Base-by-base conservation (phyloP, 176 grass and related monocot species). In the Avena atlantica region DNA sequence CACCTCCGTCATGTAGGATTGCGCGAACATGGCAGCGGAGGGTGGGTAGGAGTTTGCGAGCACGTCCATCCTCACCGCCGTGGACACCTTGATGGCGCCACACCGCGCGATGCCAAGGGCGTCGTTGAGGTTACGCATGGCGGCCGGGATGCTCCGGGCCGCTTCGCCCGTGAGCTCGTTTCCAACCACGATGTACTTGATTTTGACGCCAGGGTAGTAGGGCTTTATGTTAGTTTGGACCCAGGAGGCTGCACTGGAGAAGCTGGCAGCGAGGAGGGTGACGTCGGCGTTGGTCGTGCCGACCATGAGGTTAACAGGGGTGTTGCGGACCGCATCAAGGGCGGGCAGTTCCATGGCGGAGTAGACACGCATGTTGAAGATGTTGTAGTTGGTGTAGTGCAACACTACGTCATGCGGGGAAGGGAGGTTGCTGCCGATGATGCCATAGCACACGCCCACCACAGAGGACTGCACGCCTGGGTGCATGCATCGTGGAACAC, bases 401-500 rank as follows among this genome's bases (percentile, higher is more conserved):
- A 63, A 17, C 55, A 92, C 16, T 6, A 92, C 93, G 1, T 83
- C 81, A 62, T 65, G 85, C 5, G 90, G 66, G 20, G 79, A 12
- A 4, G 87, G 93, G 2, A 94, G 82, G 87, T 90, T 80, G 87
- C 76, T 84, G 1, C 13, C 89, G 51, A 70, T 67, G 90, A 81
- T 92, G 70, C 90, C 93, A 59, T 95, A 95, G 93, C 93, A 88
- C 82, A 92, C 88, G 0, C 93, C 93, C 58, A 92, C 72, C 8
- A n/a, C 20, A 1, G 25, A 0, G 12, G 88, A 40, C 14, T 90
- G 79, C 9, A 14, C 86, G 52, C 68, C 92, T 94, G 76, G 37
- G 37, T 40, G 37, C 37, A 40, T 40, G 37, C 37, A 40, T 40
- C 37, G 37, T 40, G 37, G 37, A 40, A 40, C 5, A 40, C 37